These are phyloP conservation scores for Rhizopogon sp. DNA, from an alignment of 768 basidiomycete species.

Conservation along the genomic window DNA sequence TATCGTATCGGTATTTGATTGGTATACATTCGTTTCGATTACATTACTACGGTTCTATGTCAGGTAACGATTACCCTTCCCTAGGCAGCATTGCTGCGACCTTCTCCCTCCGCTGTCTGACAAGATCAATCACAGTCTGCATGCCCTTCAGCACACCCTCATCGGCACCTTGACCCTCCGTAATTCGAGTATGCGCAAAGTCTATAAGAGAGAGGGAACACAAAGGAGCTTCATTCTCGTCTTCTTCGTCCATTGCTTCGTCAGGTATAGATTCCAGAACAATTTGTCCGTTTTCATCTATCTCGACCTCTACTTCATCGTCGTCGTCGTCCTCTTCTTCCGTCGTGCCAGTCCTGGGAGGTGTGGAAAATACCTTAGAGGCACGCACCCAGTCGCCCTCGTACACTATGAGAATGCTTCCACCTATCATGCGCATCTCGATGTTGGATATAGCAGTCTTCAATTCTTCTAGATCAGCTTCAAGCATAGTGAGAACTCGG, in stretches of 20 bases:
- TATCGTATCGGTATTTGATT: too few relatives aligned
- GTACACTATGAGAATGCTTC: conserved; percentile 78
- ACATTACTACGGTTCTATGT: too few relatives aligned
- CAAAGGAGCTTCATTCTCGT: conserved; percentile 10
- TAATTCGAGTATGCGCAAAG: conserved; percentile 82
- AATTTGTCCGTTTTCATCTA: conserved; percentile 23
- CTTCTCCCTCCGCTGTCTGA: conserved; percentile 52
- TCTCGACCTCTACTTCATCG: conserved; percentile 32
- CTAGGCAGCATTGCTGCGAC: conserved; percentile 19
- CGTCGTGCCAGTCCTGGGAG: not conserved
- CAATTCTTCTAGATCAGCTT: conserved; percentile 48
- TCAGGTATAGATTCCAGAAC: conserved; percentile 18
- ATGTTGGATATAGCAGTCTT: conserved; percentile 41
- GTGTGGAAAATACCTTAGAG: conserved; percentile 29
- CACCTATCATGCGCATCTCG: conserved; percentile 79
- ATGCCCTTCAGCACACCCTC: conserved; percentile 72
- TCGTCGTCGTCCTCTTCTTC: conserved; percentile 34
- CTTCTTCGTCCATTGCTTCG: conserved; percentile 19
- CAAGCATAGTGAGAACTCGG: conserved; percentile 52
- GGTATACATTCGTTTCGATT: not conserved
- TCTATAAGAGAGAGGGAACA: conserved; percentile 82
- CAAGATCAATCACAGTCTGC: conserved; percentile 53
- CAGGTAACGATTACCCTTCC: not conserved
- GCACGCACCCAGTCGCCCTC: conserved; percentile 52
- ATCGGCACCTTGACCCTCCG: conserved; percentile 72